Evolutionary conservation across 805 yeast genomes (phyloP), one percentile per base, ranked within the genome.

Genomic region (Sugiyamaella smithiae): DNA sequence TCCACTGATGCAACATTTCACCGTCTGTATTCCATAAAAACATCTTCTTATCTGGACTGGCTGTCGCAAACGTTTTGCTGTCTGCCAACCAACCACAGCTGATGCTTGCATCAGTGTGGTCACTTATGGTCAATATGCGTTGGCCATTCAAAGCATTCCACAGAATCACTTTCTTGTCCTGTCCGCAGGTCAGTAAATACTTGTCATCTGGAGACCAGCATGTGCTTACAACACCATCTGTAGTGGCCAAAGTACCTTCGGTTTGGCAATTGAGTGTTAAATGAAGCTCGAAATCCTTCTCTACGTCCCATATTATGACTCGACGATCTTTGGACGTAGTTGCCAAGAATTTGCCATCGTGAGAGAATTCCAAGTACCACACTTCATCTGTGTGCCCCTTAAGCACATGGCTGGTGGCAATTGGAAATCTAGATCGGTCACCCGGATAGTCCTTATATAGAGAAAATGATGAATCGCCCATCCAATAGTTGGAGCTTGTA

Each of bases 341-440:
- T n/a, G 88, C 95, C 33, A 90, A 68, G 54, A 71, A 81, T 53
- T 73, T 75, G 2, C 97, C 97, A 66, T 78, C 76, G 40, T 88
- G 85, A 4, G 93, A 84, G 61, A 87, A 89, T 49, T 78, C 77
- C 11, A 85, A 73, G 61, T 74, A 84, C 97, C 97, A 90, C 9
- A 88, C 91, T 63, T 90, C 96, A 60, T 83, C 80, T 5, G 35
- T 64, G 59, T 86, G 93, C 38, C 73, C 70, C 0, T 66, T 55
- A 5, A 85, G 65, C 0, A 75, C 72, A 48, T 73, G 71, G 9
- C 76, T 60, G 2, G 77, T 64, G 2, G 67, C 68, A 17, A 71
- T 71, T 14, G 62, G 64, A 50, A 60, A 60, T 23, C 29, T 31
- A 7, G 40, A 28, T 11, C 59, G 51, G 36, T 52, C 54, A 37